These are phyloP conservation scores for Xerocomus nothofagi DNA, from an alignment of 1,284 basidiomycete species.

Conservation along the genomic window DNA sequence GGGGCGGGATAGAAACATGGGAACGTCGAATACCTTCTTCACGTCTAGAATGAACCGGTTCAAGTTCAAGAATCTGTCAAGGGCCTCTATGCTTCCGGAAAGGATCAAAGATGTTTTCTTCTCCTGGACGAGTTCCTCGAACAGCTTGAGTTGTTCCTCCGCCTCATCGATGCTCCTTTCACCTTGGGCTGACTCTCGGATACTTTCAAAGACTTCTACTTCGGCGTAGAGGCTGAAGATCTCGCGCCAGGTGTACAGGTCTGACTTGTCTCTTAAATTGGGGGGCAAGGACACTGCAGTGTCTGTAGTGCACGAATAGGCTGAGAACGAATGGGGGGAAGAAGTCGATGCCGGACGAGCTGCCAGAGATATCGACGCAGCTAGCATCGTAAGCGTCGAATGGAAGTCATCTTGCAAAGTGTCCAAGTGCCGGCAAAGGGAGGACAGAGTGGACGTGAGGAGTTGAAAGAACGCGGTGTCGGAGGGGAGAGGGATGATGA, in stretches of 20 bases:
- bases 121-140: slow-evolving; percentile 62
- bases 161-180: slow-evolving; percentile 75
- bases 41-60: slow-evolving; percentile 84
- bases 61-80: slow-evolving; percentile 80
- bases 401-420: slow-evolving; percentile 67
- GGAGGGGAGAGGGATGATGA: slow-evolving; percentile 80
- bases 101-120: slow-evolving; percentile 62
- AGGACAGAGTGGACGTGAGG: slow-evolving; percentile 69
- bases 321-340: slow-evolving; percentile 41
- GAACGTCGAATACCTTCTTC: slow-evolving; percentile 62
- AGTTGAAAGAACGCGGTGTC: slow-evolving; percentile 84
- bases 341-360: slow-evolving; percentile 58
- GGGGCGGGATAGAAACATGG: not conserved
- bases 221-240: slow-evolving; percentile 91
- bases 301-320: slow-evolving; percentile 44
- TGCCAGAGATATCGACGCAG: slow-evolving; percentile 56
- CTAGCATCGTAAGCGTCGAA: slow-evolving; percentile 59
- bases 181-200: slow-evolving; percentile 71
- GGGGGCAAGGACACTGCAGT: slow-evolving; percentile 42
- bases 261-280: slow-evolving; percentile 42
- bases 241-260: slow-evolving; percentile 91
- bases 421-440: slow-evolving; percentile 66
- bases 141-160: slow-evolving; percentile 70
- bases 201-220: slow-evolving; percentile 82
- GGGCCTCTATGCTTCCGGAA: slow-evolving; percentile 61